These are phyloP conservation scores for Wickerhamomyces sydowiorum DNA, from an alignment of 805 yeast species.

Conservation along the genomic window DNA sequence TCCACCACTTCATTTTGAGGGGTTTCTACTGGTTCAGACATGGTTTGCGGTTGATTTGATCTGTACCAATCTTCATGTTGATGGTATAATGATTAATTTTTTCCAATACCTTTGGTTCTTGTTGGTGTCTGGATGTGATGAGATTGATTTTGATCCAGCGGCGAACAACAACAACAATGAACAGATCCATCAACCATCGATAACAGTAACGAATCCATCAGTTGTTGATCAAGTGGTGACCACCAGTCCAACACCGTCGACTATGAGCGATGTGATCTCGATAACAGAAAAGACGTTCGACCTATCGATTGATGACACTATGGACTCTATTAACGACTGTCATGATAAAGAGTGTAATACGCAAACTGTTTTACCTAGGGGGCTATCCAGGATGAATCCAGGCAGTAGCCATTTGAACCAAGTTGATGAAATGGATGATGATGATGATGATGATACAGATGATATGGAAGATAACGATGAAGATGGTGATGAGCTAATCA, in stretches of 20 bases:
- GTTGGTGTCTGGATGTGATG: conserved; percentile 10
- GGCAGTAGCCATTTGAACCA: no score
- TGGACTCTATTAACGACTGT: no score
- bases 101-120: no score
- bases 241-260: conserved; percentile 1
- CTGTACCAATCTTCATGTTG: no score
- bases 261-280: conserved; percentile 9
- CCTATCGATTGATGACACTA: conserved; percentile 14
- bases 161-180: not conserved
- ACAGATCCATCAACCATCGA: not conserved
- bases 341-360: no score
- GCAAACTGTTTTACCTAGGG: no score
- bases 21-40: conserved; percentile 1
- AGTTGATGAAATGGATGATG: not conserved
- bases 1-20: not conserved
- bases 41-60: no score
- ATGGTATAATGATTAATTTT: no score
- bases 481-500: not conserved
- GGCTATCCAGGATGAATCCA: no score
- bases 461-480: not conserved
- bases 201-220: not conserved
- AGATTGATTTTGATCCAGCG: conserved; percentile 1
- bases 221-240: conserved; percentile 1
- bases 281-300: conserved; percentile 17
- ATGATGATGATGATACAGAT: not conserved